phyloP scores from a whole-genome alignment of 192 early-diverging fungal species.

The Coemansia sp. region DNA sequence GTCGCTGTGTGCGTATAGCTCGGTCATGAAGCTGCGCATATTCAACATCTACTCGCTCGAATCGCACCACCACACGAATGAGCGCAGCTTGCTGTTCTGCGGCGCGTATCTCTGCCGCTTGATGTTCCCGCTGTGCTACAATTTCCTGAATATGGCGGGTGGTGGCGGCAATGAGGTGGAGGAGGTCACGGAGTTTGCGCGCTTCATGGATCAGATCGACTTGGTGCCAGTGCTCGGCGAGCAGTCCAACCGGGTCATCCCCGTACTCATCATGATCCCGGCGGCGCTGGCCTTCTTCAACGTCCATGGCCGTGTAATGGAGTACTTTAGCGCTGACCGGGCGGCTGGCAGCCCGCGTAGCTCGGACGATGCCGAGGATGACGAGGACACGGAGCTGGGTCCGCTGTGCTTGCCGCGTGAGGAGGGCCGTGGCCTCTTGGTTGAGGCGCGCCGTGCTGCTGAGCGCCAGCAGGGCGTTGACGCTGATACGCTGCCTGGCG shows the following conservation, averaged over 20 bases:
- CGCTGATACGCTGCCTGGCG: not conserved
- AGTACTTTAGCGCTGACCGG: slow-evolving; percentile 59
- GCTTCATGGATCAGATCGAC: slow-evolving; percentile 81
- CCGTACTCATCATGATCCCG: slow-evolving; percentile 83
- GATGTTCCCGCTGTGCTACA: slow-evolving; percentile 91
- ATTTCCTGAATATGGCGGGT: slow-evolving; percentile 78
- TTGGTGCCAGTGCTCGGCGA: slow-evolving; percentile 91
- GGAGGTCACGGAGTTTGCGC: slow-evolving; percentile 59
- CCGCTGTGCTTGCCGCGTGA: slow-evolving; percentile 44
- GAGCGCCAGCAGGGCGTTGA: slow-evolving; percentile 50
- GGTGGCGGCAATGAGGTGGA: slow-evolving; percentile 30
- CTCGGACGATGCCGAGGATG: slow-evolving; percentile 25
- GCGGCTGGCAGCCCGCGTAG: slow-evolving; percentile 1
- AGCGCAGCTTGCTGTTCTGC: slow-evolving; percentile 88
- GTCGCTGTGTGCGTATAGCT: slow-evolving; percentile 90
- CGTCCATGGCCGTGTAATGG: slow-evolving; percentile 79
- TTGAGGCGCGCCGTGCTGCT: slow-evolving; percentile 44
- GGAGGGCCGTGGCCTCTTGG: slow-evolving; percentile 50
- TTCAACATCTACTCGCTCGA: slow-evolving; percentile 90
- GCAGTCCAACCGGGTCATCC: slow-evolving; percentile 85
- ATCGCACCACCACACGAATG: slow-evolving; percentile 93
- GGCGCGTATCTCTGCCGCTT: slow-evolving; percentile 89
- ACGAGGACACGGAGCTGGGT: slow-evolving; percentile 46
- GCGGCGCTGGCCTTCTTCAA: slow-evolving; percentile 78
- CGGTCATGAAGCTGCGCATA: slow-evolving; percentile 87